Base-by-base conservation (phyloP, 2,329 filamentous ascomycete genomes). In the Diplodia sapinea region DNA sequence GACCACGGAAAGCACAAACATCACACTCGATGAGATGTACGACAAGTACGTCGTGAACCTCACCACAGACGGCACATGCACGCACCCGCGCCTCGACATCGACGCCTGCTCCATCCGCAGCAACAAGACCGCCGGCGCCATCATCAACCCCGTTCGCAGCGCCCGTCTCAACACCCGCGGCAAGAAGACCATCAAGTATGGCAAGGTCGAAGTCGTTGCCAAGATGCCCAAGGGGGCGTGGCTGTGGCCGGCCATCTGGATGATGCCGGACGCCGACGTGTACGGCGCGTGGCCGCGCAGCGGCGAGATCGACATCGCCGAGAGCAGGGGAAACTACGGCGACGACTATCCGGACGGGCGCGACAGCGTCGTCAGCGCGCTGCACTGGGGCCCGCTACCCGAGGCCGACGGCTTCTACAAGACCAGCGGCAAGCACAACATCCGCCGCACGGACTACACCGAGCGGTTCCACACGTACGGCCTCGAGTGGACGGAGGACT, bases 271-370 rank as follows among this genome's bases (percentile, higher is more conserved):
- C 47, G 61, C 59, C 1, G 51, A 47, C 23, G 26, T 56, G 20
- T 70, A 70, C 61, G 84, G 84, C 33, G 69, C 71, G 9, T 86
- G 84, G 84, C 84, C 84, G 9, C 74, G 76, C 36, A 82, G 80
- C 68, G 84, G 84, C 31, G 84, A 86, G 72, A 86, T 86, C 65
- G 84, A 87, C 73, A 83, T 86, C 52, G 79, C 80, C 69, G 83
- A 85, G 74, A 76, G 77, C 47, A 77, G 83, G 33, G 85, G 85
- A 59, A 86, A 86, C 70, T 73, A 75, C 36, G 73, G 74, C 31
- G 72, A 72, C 43, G 81, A 82, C 71, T 66, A 73, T 43, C 72
- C 77, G 20, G 77, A 76, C 51, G 82, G 83, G 13, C 77, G 80
- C 31, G 79, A 85, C 70, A 75, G 78, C 15, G 76, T 80, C 67